phyloP scores from a whole-genome alignment of 345 rosid genomes.

The Hibiscus trionum region DNA sequence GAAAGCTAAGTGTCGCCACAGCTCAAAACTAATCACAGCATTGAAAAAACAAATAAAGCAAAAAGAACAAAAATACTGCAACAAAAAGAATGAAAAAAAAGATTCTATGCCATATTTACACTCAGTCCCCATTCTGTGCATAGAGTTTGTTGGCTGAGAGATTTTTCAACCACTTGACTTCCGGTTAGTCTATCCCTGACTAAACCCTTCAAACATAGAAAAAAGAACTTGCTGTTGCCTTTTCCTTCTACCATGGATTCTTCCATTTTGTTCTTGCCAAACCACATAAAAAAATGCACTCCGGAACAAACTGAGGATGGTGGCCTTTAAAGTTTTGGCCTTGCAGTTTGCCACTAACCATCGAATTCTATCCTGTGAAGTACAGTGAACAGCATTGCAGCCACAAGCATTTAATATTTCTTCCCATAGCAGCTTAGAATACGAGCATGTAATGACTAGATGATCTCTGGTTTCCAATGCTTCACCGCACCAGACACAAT shows the following conservation, averaged over 20 bases:
- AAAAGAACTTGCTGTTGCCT: background rate
- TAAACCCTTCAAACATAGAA: too few relatives aligned
- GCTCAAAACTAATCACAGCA: too few relatives aligned
- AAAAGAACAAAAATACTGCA: too few relatives aligned
- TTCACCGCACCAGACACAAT: background rate
- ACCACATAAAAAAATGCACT: background rate
- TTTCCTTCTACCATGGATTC: background rate
- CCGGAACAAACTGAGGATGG: background rate
- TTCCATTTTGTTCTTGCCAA: background rate
- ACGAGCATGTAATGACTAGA: background rate
- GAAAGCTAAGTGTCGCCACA: too few relatives aligned
- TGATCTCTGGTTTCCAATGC: background rate
- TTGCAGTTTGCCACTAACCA: background rate
- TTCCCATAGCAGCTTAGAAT: background rate
- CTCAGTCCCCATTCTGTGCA: too few relatives aligned
- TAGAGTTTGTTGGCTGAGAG: too few relatives aligned
- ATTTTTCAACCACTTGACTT: too few relatives aligned
- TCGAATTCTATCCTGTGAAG: background rate
- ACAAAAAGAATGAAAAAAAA: too few relatives aligned
- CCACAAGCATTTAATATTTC: background rate
- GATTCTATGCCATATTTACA: too few relatives aligned
- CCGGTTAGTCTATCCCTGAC: too few relatives aligned
- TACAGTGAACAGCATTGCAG: background rate
- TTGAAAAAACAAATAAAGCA: too few relatives aligned
- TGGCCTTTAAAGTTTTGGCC: background rate